Percentiles rank a stretch among this genome's conserved stretches.
phyloP scores from a whole-genome alignment of 129 eudicot species.

The Saposhnikovia divaricata region DNA sequence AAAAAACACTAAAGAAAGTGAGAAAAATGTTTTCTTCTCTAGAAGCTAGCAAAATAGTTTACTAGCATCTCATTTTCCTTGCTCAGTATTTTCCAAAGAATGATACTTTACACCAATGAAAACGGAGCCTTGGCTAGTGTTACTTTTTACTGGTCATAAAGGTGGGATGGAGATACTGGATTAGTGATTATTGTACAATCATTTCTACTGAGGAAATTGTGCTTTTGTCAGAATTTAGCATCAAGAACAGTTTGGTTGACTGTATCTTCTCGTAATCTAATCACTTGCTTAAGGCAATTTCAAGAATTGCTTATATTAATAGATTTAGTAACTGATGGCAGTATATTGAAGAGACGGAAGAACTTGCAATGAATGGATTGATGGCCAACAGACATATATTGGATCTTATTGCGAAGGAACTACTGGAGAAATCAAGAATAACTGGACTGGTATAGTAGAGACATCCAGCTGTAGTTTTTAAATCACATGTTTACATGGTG shows the following conservation, averaged over 20 bases:
- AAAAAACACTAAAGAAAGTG: background rate
- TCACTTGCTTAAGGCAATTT: background rate
- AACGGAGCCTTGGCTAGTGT: background rate
- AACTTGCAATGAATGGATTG: constrained; percentile 76
- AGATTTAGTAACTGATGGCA: constrained; percentile 23
- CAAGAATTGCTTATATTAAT: background rate
- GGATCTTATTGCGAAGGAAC: constrained; percentile 52
- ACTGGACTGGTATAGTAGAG: constrained; percentile 69
- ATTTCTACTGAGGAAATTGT: background rate
- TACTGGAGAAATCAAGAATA: constrained; percentile 66
- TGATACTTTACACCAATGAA: background rate
- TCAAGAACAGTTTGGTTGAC: background rate
- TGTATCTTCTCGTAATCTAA: background rate
- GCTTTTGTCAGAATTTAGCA: background rate
- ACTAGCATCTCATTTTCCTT: background rate
- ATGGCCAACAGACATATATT: constrained; percentile 67
- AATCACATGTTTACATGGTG: background rate
- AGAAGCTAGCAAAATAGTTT: background rate
- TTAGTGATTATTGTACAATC: background rate
- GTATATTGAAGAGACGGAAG: constrained; percentile 95
- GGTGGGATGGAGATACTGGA: background rate
- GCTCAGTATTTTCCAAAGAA: background rate
- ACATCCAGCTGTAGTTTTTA: background rate
- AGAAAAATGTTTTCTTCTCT: background rate
- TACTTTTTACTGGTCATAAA: background rate